Evolutionary conservation across 495 filamentous ascomycete species (phyloP).

Genomic region (Xylona heveae): DNA sequence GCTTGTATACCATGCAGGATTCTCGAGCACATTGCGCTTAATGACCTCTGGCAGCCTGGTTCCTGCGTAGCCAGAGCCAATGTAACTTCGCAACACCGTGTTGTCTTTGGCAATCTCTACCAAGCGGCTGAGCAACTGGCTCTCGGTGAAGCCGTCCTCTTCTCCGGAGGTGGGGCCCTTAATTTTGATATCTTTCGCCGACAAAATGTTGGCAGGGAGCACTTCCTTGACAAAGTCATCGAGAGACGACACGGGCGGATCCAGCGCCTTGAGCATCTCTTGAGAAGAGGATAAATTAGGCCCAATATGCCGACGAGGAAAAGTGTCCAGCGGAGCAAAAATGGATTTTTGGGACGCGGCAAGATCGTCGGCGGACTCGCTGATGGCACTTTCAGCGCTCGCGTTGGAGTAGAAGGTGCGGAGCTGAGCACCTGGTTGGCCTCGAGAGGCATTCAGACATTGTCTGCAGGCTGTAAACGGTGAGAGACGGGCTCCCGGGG

Average conservation of each 20-base stretch:
- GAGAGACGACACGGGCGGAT: slow-evolving; percentile 49
- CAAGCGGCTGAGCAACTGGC: slow-evolving; percentile 39
- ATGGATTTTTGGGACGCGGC: slow-evolving; percentile 12
- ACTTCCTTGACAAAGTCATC: slow-evolving; percentile 86
- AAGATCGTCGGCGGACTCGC: neutral
- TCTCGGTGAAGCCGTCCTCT: slow-evolving; percentile 30
- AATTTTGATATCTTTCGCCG: slow-evolving; percentile 35
- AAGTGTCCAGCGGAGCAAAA: slow-evolving; percentile 33
- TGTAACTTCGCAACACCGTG: slow-evolving; percentile 40
- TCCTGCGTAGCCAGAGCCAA: slow-evolving; percentile 76
- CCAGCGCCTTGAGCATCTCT: slow-evolving; percentile 64
- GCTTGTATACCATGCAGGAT: slow-evolving; percentile 94
- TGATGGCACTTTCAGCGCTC: neutral
- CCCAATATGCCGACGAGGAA: slow-evolving; percentile 81
- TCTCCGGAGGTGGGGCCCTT: slow-evolving; percentile 11
- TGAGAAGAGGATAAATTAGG: slow-evolving; percentile 50
- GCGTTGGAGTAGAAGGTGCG: neutral
- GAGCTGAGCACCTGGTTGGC: neutral
- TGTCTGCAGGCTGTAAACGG: neutral
- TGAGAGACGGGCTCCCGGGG: too few species aligned
- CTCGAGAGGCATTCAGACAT: slow-evolving; percentile 1
- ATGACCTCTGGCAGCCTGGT: slow-evolving; percentile 81
- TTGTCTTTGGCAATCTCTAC: slow-evolving; percentile 44
- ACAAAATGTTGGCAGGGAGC: slow-evolving; percentile 65
- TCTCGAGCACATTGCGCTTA: slow-evolving; percentile 83